A percentile compares a stretch with the other conserved stretches of the same genome.
These are phyloP conservation scores for Theobroma cacao DNA, from an alignment of 345 rosid genomes.

Conservation along the genomic window DNA sequence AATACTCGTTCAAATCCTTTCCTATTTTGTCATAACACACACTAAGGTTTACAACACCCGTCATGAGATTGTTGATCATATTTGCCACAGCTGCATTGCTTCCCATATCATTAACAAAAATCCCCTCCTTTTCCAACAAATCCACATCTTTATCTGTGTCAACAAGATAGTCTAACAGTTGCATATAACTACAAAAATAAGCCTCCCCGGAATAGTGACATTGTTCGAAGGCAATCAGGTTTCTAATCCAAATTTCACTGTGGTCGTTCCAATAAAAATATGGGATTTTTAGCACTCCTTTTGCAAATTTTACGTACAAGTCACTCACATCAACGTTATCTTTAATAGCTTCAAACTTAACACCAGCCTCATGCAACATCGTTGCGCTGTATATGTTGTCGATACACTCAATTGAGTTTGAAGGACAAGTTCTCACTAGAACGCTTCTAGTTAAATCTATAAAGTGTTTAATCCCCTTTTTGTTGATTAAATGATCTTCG, in stretches of 20 bases:
- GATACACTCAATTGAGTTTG: too few relatives aligned
- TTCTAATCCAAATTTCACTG: too few relatives aligned
- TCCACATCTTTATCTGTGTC: too few relatives aligned
- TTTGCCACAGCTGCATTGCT: too few relatives aligned
- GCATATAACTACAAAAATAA: neutral
- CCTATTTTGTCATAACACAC: neutral
- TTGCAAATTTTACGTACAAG: neutral
- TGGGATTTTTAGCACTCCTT: neutral
- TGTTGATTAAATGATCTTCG: neutral
- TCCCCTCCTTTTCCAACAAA: too few relatives aligned
- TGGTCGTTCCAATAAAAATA: too few relatives aligned
- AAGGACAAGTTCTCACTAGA: neutral
- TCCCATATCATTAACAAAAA: too few relatives aligned
- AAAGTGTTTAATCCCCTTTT: neutral
- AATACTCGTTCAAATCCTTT: neutral
- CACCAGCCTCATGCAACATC: neutral
- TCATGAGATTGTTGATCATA: too few relatives aligned
- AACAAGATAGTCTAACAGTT: too few relatives aligned
- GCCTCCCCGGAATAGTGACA: neutral
- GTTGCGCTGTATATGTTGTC: neutral
- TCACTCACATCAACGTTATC: too few relatives aligned
- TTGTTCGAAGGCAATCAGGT: too few relatives aligned
- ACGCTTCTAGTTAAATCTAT: neutral
- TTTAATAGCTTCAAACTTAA: neutral
- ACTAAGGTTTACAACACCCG: neutral